Conservation (phyloP, 129 eudicot genomes). For the Erigeron canadensis region DNA sequence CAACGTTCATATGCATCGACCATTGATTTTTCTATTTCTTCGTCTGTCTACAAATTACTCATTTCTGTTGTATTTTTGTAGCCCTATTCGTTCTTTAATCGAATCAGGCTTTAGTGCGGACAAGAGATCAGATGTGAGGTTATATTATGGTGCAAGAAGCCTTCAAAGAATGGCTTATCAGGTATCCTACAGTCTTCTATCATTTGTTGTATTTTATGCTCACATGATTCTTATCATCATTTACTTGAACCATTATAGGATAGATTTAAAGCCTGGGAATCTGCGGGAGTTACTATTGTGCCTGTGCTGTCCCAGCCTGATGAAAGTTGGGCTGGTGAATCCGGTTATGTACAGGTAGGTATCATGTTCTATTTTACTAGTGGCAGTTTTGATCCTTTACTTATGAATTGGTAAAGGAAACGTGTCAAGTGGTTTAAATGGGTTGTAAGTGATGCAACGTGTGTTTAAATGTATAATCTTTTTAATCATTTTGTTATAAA, state of each 20-base stretch:
- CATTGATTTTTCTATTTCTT: neutral
- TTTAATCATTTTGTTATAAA: neutral
- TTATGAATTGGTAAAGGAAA: neutral
- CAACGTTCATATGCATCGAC: neutral
- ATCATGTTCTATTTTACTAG: neutral
- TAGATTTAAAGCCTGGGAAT: conserved; percentile 82
- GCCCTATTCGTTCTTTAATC: conserved; percentile 88
- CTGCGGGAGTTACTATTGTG: conserved; percentile 72
- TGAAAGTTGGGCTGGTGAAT: conserved; percentile 76
- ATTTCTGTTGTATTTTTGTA: conserved; percentile 36
- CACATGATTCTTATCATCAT: conserved; percentile 20
- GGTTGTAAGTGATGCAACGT: neutral
- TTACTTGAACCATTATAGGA: conserved; percentile 47
- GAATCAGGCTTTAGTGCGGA: conserved; percentile 87
- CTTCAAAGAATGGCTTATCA: conserved; percentile 91
- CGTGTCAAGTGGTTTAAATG: neutral
- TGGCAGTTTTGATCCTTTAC: neutral
- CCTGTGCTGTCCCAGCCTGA: conserved; percentile 88
- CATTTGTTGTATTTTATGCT: neutral
- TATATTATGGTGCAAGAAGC: conserved; percentile 91
- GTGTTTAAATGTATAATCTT: neutral
- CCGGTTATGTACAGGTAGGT: conserved; percentile 81
- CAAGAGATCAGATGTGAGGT: conserved; percentile 84
- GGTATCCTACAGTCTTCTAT: conserved; percentile 39
- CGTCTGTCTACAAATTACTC: conserved; percentile 9